Evolutionary conservation across 2,329 filamentous ascomycete genomes (phyloP), one percentile per base, ranked within the genome.

Genomic region (Aspergillus sp.): DNA sequence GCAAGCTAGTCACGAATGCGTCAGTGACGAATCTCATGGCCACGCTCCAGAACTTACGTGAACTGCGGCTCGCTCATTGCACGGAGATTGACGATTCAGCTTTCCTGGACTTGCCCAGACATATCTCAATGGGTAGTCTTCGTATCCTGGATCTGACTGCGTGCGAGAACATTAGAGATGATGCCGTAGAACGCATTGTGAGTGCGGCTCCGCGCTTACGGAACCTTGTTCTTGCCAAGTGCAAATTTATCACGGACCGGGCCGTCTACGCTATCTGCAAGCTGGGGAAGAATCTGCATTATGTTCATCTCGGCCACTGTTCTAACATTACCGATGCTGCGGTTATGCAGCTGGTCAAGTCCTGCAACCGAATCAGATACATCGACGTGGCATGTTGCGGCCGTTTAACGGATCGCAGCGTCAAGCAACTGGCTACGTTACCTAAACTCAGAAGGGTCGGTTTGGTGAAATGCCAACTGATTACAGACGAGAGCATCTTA

Each of bases 321-420:
- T 87, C 87, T 30, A 88, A 93, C 51, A 93, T 99, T 72, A 97
- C 94, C 0, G 95, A 99, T 72, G 84, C 88, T 41, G 93, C 92
- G 1, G 92, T 99, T 19, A 91, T 91, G 69, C 89, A 88, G 59
- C 83, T 99, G 34, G 92, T 97, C 45, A 89, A 90, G 68, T 83
- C 83, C 57, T 99, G 95, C 82, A 98, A 94, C 72, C 88, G 95
- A 25, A 98, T 99, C 68, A 87, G 95, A 59, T 99, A 99, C 75
- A 99, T 99, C 66, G 95, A 99, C 74, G 82, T 99, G 48, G 95
- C 95, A n/a, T 98, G 95, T 80, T 99, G 95, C 77, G 87, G 86
- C 15, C 89, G 92, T 69, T 82, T 99, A 63, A 98, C 95, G 0
- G 95, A 99, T 70, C 84, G 85, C 11, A 97, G 93, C 23, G 90